Evolutionary conservation across 2,329 filamentous ascomycete genomes (phyloP), one percentile per base, ranked within the genome.

Genomic region (Tolypocladium tropicale): DNA sequence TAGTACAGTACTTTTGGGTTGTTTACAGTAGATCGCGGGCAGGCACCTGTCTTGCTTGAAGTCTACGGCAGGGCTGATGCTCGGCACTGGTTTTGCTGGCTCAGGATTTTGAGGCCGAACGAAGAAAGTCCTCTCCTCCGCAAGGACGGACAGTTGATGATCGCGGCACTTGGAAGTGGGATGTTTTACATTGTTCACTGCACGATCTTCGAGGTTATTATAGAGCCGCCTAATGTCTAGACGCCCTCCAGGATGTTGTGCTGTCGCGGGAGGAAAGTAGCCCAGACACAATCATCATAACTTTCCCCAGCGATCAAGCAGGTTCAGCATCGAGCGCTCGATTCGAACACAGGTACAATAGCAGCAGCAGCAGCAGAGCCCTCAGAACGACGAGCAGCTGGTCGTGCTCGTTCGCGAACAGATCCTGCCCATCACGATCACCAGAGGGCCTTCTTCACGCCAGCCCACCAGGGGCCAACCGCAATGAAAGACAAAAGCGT

Each of bases 391-490:
- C n/a, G n/a, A n/a, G n/a, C n/a, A n/a, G n/a, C 16, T 37, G 16
- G 14, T 37, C 36, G 36, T 12, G 6, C 37, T 41, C 9, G 37
- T 23, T 23, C 9, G 23, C 21, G 9, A 12, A 30, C n/a, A n/a
- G n/a, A n/a, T n/a, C n/a, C n/a, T n/a, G n/a, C n/a, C n/a, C n/a
- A n/a, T n/a, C n/a, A n/a, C n/a, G n/a, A n/a, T n/a, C n/a, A n/a
- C n/a, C n/a, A n/a, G n/a, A n/a, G n/a, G 6, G 67, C 71, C 71
- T 74, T 75, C 74, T 74, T 73, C 72, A 65, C 71, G 66, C 43
- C 67, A 56, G 58, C 60, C 70, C 71, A 52, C 57, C 56, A 64
- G 70, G 66, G 63, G 63, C 63, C 55, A 56, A 32, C 56, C 65
- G 69, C 63, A 74, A 75, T 74, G 73, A 75, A 75, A 74, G 70